Conservation (phyloP, 257 asterid species). For the Paraleonurus japonicus region DNA sequence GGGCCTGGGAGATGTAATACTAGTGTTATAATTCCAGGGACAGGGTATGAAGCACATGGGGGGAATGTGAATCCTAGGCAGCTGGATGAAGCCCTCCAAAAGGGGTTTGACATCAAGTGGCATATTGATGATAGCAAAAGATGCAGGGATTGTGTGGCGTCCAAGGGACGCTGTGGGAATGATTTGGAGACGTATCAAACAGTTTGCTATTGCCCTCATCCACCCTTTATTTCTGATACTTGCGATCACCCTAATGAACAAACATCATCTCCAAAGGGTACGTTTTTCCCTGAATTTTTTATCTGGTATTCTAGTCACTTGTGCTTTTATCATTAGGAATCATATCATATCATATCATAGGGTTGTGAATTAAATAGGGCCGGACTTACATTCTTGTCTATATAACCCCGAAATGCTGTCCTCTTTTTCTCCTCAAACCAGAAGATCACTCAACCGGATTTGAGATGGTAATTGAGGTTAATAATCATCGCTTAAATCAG, state of each 20-base stretch:
- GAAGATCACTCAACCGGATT: not conserved
- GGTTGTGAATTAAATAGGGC: too few relatives aligned
- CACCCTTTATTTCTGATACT: conserved; percentile 32
- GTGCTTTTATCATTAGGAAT: too few relatives aligned
- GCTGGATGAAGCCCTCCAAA: conserved; percentile 30
- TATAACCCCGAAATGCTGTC: too few relatives aligned
- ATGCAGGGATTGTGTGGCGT: conserved; percentile 46
- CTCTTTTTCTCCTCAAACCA: too few relatives aligned
- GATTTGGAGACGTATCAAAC: conserved; percentile 30
- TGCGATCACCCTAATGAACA: conserved; percentile 27
- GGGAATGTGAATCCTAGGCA: conserved; percentile 22
- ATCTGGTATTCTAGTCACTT: not conserved
- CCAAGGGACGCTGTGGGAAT: conserved; percentile 60
- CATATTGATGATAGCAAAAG: conserved; percentile 32
- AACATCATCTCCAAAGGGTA: conserved; percentile 20
- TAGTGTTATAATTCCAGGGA: conserved; percentile 51
- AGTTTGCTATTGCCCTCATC: conserved; percentile 51
- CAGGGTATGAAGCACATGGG: not conserved
- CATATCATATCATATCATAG: too few relatives aligned
- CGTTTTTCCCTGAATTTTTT: not conserved
- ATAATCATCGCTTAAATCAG: not conserved
- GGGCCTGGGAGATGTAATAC: conserved; percentile 43
- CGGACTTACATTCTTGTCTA: too few relatives aligned
- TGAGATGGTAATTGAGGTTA: not conserved
- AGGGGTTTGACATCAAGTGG: conserved; percentile 60